Evolutionary conservation across 2,329 filamentous ascomycete genomes (phyloP), one percentile per base, ranked within the genome.

Genomic region (Penicillium rolfsii): DNA sequence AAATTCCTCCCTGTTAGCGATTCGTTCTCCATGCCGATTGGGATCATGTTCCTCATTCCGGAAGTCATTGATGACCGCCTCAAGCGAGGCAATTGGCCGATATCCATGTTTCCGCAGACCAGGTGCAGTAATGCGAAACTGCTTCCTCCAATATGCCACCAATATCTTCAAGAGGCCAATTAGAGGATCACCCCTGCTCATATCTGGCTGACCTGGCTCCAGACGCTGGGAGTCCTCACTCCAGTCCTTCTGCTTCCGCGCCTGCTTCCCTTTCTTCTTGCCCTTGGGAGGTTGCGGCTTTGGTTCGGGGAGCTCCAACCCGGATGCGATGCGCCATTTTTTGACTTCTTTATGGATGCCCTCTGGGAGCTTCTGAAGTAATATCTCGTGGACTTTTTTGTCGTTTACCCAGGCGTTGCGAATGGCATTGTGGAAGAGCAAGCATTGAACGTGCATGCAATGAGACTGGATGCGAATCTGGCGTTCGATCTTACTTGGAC

Each of bases 41-140:
- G 82, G 76, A 66, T 95, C 84, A 59, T 87, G 80, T 0, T 82
- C 80, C 52, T 89, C 84, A 12, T 87, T 84, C 35, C 85, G 84
- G 74, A 89, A 92, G 0, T 86, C 88, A 35, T 89, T 87, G 6
- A 89, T 86, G 61, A 95, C 82, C n/a, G 88, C 85, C 67, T 92
- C 89, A 2, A 97, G 79, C 26, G 87, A 84, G 67, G 89, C 83
- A n/a, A 92, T 84, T 0, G 90, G 83, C 80, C 94, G 90, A 73
- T 98, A 98, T 0, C 95, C 95, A 72, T 86, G 84, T 78, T 98
- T 99, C n/a, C 93, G 85, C 24, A 98, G 72, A 0, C 91, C 91
- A 0, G 93, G 92, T 0, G 89, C 85, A 0, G 87, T 91, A 46
- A 95, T 83, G 1, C 82, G 85, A 75, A 96, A 99, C 36, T 88